Base-by-base conservation (phyloP, 2,329 filamentous ascomycete genomes). In the Scorias spongiosa region DNA sequence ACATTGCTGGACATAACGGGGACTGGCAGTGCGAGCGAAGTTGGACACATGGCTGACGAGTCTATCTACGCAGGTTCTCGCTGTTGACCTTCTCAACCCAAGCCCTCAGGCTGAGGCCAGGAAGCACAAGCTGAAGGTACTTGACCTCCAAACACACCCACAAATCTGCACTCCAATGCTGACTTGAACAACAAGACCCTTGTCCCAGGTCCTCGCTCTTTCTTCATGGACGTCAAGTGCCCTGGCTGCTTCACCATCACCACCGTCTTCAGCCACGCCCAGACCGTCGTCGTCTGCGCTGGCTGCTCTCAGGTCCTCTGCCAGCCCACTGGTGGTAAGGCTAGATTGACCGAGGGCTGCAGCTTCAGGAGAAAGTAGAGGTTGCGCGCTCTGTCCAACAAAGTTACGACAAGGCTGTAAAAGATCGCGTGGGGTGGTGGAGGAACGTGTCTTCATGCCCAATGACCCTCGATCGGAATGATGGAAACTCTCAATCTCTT, bases 171-270 rank as follows among this genome's bases (percentile, higher is more conserved):
- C 34, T 30, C 12, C 29, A 38, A 44, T 42, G 42, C 42, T 42
- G 41, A 48, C 29, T 40, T 29, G 39, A 30, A 40, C 18, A 48
- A 59, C 18, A 48, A 59, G 57, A 57, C 53, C 59, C 84, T 98
- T 63, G 91, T 98, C 67, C 91, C 91, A 63, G 82, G 79, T 57
- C 91, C 91, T 64, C 86, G 91, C 70, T 96, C 89, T 59, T 98
- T 96, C 84, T 98, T 98, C 85, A 98, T 98, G 91, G 91, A 98
- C 69, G 91, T 98, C 78, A 98, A 98, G 84, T 98, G 91, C 84
- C 91, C 91, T 69, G 91, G 91, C 65, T 98, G 91, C 85, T 98
- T 96, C 83, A 95, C 88, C 71, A 98, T 98, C 80, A 98, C 91
- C 71, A 98, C 91, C 70, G 91, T 98, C 73, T 98, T 96, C 85